Percentiles rank a stretch among this genome's conserved stretches.
phyloP scores from a whole-genome alignment of 2,329 filamentous ascomycete genomes.

The Pseudocercospora eumusae region DNA sequence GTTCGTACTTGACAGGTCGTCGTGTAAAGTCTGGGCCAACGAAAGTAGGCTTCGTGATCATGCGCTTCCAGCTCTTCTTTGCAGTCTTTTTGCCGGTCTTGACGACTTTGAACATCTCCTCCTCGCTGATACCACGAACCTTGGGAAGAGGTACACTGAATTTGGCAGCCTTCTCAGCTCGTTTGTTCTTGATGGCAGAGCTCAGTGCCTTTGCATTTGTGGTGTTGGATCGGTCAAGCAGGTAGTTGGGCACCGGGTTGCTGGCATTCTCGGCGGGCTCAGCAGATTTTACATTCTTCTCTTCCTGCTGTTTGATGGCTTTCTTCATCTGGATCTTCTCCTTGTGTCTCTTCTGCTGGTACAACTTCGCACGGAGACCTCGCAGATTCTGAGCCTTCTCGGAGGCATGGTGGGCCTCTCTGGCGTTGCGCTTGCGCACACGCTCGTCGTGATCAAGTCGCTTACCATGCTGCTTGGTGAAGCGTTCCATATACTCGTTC shows the following conservation, averaged over 20 bases:
- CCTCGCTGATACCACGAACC: constrained; percentile 88
- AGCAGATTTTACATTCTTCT: constrained; percentile 88
- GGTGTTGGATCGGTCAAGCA: constrained; percentile 78
- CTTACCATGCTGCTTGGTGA: constrained; percentile 60
- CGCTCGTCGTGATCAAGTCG: constrained; percentile 85
- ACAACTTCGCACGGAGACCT: constrained; percentile 87
- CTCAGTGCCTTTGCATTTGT: constrained; percentile 73
- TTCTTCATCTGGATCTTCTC: constrained; percentile 99
- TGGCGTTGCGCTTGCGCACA: constrained; percentile 78
- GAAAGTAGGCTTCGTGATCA: constrained; percentile 75
- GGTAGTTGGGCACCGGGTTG: constrained; percentile 85
- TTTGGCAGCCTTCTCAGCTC: constrained; percentile 88
- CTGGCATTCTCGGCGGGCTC: constrained; percentile 75
- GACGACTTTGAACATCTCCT: constrained; percentile 97
- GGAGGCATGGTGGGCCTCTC: constrained; percentile 84
- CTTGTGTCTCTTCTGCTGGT: constrained; percentile 88
- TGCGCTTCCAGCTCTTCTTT: constrained; percentile 78
- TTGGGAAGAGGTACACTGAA: constrained; percentile 92
- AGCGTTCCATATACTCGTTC: constrained; percentile 77
- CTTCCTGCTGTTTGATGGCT: constrained; percentile 90
- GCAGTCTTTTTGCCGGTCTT: constrained; percentile 93
- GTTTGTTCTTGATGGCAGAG: constrained; percentile 92
- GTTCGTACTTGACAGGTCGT: constrained; percentile 62
- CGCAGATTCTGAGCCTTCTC: constrained; percentile 91
- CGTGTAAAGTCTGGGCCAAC: constrained; percentile 89